phyloP scores from a whole-genome alignment of 2,329 filamentous ascomycete genomes.

The Alternaria gaisen region DNA sequence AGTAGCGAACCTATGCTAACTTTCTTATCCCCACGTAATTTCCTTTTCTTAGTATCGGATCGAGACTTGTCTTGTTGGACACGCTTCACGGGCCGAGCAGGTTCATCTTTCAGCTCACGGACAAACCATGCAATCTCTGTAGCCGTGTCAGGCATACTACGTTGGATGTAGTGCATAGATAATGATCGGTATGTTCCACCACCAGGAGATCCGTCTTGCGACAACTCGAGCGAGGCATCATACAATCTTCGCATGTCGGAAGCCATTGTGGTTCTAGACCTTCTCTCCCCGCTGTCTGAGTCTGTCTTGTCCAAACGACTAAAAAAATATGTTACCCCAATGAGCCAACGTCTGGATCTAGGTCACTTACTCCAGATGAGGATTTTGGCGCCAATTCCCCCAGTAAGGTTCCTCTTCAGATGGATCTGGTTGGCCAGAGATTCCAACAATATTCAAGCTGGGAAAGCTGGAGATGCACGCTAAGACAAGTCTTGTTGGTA shows the following conservation, averaged over 20 bases:
- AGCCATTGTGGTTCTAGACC: constrained; percentile 11
- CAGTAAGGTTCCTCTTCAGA: neutral
- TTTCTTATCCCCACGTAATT: constrained; percentile 29
- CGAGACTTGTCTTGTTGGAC: neutral
- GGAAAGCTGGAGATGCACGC: constrained; percentile 24
- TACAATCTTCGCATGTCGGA: constrained; percentile 26
- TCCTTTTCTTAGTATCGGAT: constrained; percentile 30
- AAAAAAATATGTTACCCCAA: neutral
- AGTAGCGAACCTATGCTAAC: constrained; percentile 34
- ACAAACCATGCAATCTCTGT: constrained; percentile 17
- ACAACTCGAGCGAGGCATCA: constrained; percentile 8
- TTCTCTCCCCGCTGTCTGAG: constrained; percentile 14
- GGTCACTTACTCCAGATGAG: neutral
- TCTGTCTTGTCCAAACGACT: neutral
- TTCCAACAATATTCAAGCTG: constrained; percentile 23
- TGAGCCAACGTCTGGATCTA: neutral
- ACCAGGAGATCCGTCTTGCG: neutral
- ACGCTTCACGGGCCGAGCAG: neutral
- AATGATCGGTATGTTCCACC: constrained; percentile 3
- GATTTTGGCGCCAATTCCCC: constrained; percentile 9
- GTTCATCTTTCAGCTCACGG: constrained; percentile 2
- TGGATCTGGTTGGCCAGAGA: neutral
- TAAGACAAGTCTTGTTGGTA: constrained; percentile 12
- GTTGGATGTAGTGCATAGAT: constrained; percentile 8
- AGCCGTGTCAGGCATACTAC: neutral